Percentiles rank a stretch among this genome's conserved stretches.
These are phyloP conservation scores for Colletotrichum sp. DNA, from an alignment of 2,329 filamentous ascomycete genomes.

Conservation along the genomic window DNA sequence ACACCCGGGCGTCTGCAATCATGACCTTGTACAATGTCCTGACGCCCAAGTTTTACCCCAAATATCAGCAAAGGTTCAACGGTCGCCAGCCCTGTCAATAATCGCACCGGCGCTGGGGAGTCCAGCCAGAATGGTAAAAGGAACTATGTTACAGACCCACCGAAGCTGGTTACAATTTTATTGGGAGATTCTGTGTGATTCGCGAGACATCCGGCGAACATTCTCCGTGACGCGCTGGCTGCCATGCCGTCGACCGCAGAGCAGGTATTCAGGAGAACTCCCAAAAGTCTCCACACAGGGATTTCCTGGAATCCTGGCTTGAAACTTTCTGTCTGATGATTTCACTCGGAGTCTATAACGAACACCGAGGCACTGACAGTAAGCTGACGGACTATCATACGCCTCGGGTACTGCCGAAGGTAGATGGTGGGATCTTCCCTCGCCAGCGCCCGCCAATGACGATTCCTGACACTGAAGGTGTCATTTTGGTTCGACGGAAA, in stretches of 20 bases:
- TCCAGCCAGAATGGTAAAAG: constrained; percentile 45
- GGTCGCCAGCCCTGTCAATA: constrained; percentile 40
- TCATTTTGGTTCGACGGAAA: neutral
- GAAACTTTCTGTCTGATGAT: neutral
- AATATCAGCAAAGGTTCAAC: constrained; percentile 47
- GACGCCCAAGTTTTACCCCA: constrained; percentile 41
- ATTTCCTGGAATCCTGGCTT: constrained; percentile 2
- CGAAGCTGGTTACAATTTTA: constrained; percentile 31
- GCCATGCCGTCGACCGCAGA: constrained; percentile 45
- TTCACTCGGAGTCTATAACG: neutral
- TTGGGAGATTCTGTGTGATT: too few relatives aligned
- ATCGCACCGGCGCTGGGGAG: constrained; percentile 49
- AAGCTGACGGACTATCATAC: neutral
- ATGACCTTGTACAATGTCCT: constrained; percentile 35
- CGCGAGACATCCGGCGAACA: constrained; percentile 33
- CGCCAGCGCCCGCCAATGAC: neutral
- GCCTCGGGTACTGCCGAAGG: neutral
- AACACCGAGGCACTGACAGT: neutral
- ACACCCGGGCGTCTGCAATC: constrained; percentile 32
- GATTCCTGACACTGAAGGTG: neutral
- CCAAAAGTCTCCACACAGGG: constrained; percentile 59
- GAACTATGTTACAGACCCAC: constrained; percentile 44
- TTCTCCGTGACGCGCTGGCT: constrained; percentile 43
- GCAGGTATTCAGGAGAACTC: constrained; percentile 44
- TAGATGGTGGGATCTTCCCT: neutral